Evolutionary conservation across 2,329 filamentous ascomycete genomes (phyloP), one percentile per base, ranked within the genome.

Genomic region (Paracamarosporium sp.): DNA sequence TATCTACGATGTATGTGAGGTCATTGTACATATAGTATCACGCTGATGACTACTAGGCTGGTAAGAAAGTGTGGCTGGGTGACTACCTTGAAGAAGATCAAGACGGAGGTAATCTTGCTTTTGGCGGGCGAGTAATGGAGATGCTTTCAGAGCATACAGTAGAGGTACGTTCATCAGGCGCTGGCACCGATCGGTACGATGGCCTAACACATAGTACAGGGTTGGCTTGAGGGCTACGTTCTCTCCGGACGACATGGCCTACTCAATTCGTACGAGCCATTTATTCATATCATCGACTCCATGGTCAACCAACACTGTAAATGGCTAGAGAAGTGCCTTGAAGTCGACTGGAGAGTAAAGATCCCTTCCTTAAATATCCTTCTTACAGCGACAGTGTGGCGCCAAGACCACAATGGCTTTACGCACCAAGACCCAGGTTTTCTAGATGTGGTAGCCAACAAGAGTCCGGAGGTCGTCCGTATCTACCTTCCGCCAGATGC

Each of bases 301-400:
- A 93, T 93, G 90, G 90, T 93, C 59, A 92, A 92, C 74, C 90
- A 92, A 79, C 90, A 93, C 78, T 92, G 89, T 81, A 93, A 93
- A 76, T 93, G 90, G 90, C 84, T 93, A 50, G 90, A 93, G 75
- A 93, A 93, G 79, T 90, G 87, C 63, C 80, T 88, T n/a, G 90
- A 93, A 70, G 88, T 93, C 20, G 86, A 90, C 68, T 93, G 90
- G 90, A 86, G 90, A 50, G 85, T 82, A 66, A 88, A 88, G 74
- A 80, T 93, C 11, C 84, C 90, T 8, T 92, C 90, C 0, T 85
- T 93, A 66, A 93, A 93, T 78, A 92, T 93, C 64, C 83, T 93
- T 13, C 82, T 93, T 53, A 93, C 90, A 1, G 87, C 89, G 1
- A 90, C 91, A 7, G 90, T 93, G 56, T 93, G 90, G 90, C 82